Evolutionary conservation across 2,329 filamentous ascomycete species (phyloP), one percentile per base, ranked within the genome.

Genomic region (Elsinoe batatas): DNA sequence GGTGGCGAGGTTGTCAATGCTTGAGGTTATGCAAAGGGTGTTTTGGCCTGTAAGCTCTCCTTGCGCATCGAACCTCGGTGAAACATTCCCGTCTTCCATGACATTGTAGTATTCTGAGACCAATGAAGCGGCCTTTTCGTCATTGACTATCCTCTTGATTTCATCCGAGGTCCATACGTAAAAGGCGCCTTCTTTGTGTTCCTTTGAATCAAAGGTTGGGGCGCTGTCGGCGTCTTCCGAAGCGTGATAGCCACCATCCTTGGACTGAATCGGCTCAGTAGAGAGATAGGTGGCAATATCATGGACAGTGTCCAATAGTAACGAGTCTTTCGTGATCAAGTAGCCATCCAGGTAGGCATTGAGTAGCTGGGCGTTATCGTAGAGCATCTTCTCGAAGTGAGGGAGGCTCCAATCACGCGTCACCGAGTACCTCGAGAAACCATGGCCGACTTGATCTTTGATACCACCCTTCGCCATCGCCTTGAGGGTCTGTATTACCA

Each of bases 41-140:
- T 97, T 98, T 67, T 95, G 89, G 64, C 91, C 90, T 65, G 95
- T 85, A 58, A 97, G 91, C 65, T 97, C 91, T 66, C 97, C 91
- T 64, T 95, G 87, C 0, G 88, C 85, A 65, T 98, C 93, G 62
- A 91, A 83, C 56, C 85, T 81, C 3, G 84, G 82, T 33, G 84
- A 80, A 1, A 98, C 85, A 64, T 98, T 97, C 43, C 93, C 93
- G 62, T 94, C 83, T 38, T 87, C 79, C 32, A 81, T 79, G 12
- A 96, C 85, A 58, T 88, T 87, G 82, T 88, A 97, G 69, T 95
- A 88, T 3, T 82, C 82, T 0, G 89, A 88, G 30, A 88, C 83
- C 13, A 95, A 80, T 2, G 84, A 80, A 18, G 84, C 84, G 57
- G 87, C 82, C 38, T 83, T 77, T 2, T 79, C 76, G 1, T 82